A percentile compares a stretch with the other conserved stretches of the same genome.
Evolutionary conservation across 805 yeast genomes (phyloP).

Genomic region (Lipomyces sp.): DNA sequence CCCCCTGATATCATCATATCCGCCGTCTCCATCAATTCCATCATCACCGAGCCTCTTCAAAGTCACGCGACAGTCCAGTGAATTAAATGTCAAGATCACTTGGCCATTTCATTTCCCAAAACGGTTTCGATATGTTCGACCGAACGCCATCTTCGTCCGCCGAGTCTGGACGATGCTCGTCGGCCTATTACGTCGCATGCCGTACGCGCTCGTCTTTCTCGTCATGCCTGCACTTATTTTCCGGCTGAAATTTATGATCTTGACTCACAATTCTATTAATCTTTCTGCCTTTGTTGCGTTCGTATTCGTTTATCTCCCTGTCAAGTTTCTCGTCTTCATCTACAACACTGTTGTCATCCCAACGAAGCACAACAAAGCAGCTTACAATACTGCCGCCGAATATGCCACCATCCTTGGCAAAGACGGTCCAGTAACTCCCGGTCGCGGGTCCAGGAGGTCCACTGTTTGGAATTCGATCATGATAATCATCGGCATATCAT

Average conservation of each 20-base stretch:
- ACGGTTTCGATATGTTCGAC: background rate
- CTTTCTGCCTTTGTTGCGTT: slow-evolving; percentile 23
- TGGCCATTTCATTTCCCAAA: background rate
- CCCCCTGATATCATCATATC: background rate
- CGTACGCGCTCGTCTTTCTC: slow-evolving; percentile 17
- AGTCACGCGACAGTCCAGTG: background rate
- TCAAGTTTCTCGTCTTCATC: slow-evolving; percentile 9
- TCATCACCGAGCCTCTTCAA: background rate
- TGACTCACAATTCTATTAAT: slow-evolving; percentile 29
- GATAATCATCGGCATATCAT: background rate
- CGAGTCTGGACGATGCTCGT: no score
- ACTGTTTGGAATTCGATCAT: slow-evolving; percentile 3
- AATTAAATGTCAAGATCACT: background rate
- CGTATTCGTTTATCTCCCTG: slow-evolving; percentile 27
- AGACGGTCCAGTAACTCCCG: background rate
- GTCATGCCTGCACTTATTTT: slow-evolving; percentile 21
- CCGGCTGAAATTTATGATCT: slow-evolving; percentile 20
- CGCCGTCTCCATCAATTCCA: background rate
- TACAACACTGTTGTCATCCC: background rate
- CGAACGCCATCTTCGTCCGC: background rate
- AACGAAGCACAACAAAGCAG: background rate
- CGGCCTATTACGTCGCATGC: background rate
- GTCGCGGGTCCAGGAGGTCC: background rate
- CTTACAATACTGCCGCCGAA: slow-evolving; percentile 1
- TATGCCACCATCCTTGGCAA: background rate